Evolutionary conservation across 1,284 basidiomycete genomes (phyloP).

Genomic region (Irpex rosettiformis): DNA sequence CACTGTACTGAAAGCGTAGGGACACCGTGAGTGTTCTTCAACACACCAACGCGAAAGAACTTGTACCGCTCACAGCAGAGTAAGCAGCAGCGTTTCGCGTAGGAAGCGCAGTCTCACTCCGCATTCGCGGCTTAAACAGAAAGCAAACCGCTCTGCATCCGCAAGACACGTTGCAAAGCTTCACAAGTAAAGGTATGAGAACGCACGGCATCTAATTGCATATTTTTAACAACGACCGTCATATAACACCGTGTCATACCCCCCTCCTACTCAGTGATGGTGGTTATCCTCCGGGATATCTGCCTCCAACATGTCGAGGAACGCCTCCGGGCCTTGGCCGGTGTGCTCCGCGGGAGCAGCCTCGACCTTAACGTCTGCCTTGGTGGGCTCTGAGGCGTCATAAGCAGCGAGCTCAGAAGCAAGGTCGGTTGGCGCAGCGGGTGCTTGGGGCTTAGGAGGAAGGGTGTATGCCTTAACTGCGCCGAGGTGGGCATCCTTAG

Average conservation of each 20-base stretch:
- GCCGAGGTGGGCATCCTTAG: constrained; percentile 82
- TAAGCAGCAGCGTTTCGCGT: no score
- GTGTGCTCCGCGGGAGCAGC: constrained; percentile 29
- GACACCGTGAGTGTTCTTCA: no score
- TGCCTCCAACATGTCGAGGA: constrained; percentile 54
- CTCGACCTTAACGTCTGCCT: constrained; percentile 35
- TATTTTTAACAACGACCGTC: neutral
- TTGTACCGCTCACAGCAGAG: no score
- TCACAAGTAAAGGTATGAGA: neutral
- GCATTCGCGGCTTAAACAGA: neutral
- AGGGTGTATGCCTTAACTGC: constrained; percentile 71
- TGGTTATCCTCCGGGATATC: constrained; percentile 56
- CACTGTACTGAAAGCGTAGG: no score
- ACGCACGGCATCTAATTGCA: neutral
- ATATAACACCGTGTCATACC: neutral
- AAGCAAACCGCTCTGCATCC: neutral
- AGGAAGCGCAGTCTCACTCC: no score
- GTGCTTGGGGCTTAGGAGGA: constrained; percentile 67
- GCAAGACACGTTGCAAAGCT: neutral
- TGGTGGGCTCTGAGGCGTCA: constrained; percentile 71
- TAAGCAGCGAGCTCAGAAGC: constrained; percentile 80
- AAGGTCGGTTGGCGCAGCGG: constrained; percentile 73
- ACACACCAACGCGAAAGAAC: no score
- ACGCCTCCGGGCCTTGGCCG: constrained; percentile 49
- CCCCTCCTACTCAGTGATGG: constrained; percentile 38